Percentiles rank a stretch among this genome's conserved stretches.
Conservation (phyloP, 2,329 filamentous ascomycete species). For the Paracoccidioides brasiliensis region DNA sequence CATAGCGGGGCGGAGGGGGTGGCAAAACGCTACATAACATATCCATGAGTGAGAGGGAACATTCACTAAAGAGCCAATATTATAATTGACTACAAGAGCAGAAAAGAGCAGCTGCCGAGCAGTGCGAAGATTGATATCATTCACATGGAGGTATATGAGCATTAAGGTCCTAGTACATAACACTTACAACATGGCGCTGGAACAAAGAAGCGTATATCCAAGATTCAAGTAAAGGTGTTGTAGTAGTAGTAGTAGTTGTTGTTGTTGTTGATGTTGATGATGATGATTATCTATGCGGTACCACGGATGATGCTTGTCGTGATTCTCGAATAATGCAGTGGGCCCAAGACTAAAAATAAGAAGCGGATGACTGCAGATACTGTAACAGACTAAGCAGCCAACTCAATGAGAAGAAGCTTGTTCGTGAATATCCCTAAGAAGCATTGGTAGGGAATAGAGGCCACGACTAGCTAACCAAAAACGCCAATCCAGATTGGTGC, state of each 20-base stretch:
- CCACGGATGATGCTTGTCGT: background rate
- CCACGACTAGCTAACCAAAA: no score
- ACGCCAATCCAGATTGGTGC: no score
- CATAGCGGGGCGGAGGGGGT: conserved; percentile 76
- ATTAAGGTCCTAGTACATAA: background rate
- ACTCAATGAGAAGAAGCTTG: no score
- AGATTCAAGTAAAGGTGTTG: no score
- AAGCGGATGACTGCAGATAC: no score
- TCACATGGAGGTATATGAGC: background rate
- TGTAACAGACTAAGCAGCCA: no score
- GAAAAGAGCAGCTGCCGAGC: background rate
- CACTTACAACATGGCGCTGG: conserved; percentile 17
- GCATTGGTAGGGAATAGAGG: no score
- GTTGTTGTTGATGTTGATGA: background rate
- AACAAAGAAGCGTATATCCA: background rate
- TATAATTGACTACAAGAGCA: conserved; percentile 13
- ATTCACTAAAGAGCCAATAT: background rate
- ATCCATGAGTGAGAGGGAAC: conserved; percentile 16
- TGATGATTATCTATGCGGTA: background rate
- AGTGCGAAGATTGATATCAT: background rate
- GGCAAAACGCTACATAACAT: conserved; percentile 55
- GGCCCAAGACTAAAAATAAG: no score
- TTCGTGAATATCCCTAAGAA: no score
- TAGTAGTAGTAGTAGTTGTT: no score
- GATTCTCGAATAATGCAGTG: background rate